Conservation (phyloP, 1,284 basidiomycete genomes). For the Irpex rosettiformis region DNA sequence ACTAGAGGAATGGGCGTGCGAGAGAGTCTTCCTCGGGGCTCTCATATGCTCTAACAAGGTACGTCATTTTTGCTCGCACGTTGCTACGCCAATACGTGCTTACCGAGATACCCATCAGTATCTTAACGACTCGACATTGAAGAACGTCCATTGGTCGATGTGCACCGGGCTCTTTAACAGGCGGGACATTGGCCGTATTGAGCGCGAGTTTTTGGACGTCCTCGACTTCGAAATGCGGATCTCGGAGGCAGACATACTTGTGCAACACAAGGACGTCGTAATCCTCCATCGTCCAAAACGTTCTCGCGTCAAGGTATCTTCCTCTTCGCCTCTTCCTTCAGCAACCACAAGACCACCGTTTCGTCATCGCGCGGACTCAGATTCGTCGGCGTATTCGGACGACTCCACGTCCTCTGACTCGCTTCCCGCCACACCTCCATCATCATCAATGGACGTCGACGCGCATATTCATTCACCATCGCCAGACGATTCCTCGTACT, state of each 20-base stretch:
- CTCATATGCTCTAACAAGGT: constrained; percentile 73
- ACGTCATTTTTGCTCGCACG: constrained; percentile 20
- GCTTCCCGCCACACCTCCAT: neutral
- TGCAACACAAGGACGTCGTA: constrained; percentile 53
- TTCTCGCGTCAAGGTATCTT: constrained; percentile 4
- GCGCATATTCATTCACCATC: constrained; percentile 11
- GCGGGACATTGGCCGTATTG: constrained; percentile 73
- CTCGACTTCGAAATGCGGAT: constrained; percentile 66
- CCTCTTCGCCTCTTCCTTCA: neutral
- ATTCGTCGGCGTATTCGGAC: constrained; percentile 6
- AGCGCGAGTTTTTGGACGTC: constrained; percentile 74
- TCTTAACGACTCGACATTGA: constrained; percentile 69
- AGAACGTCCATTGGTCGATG: constrained; percentile 74
- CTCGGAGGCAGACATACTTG: constrained; percentile 58
- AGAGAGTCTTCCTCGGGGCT: constrained; percentile 72
- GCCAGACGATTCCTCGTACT: constrained; percentile 3
- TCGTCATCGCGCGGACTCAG: constrained; percentile 3
- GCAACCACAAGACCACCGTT: constrained; percentile 2
- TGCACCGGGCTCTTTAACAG: constrained; percentile 77
- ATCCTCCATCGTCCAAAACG: constrained; percentile 25
- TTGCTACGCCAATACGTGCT: neutral
- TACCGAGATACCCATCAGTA: constrained; percentile 42
- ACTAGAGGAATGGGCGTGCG: constrained; percentile 74
- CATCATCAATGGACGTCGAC: constrained; percentile 9
- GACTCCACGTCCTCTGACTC: neutral